Percentiles rank a stretch among this genome's conserved stretches.
Conservation (phyloP, 306 rosid genomes). For the barrel medic (Medicago truncatula) region DNA sequence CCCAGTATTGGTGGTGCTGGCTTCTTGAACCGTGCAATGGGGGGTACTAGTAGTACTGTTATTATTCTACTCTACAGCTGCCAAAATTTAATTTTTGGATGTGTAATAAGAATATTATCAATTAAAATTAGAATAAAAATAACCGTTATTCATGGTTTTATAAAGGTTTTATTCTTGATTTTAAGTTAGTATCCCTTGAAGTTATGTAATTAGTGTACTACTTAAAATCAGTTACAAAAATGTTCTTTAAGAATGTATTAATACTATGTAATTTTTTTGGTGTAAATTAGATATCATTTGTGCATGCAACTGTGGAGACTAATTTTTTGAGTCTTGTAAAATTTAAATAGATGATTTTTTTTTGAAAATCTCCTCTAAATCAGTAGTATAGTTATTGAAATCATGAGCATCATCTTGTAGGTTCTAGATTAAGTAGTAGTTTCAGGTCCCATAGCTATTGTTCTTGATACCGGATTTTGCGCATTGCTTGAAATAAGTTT, state of each 20-base stretch:
- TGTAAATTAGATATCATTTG: too few species aligned
- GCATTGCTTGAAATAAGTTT: too few species aligned
- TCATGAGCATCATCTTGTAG: too few species aligned
- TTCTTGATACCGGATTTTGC: too few species aligned
- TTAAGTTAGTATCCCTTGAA: neutral
- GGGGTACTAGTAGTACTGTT: constrained; percentile 30
- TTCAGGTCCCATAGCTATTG: too few species aligned
- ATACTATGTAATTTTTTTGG: too few species aligned
- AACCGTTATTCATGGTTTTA: neutral
- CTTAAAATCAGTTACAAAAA: constrained; percentile 1
- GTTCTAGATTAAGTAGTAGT: too few species aligned
- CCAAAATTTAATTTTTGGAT: neutral
- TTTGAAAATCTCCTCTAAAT: too few species aligned
- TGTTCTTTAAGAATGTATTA: neutral
- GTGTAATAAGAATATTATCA: neutral
- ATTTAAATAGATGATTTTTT: too few species aligned
- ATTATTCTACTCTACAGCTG: neutral
- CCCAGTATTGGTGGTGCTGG: constrained; percentile 36
- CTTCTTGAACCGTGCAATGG: constrained; percentile 45
- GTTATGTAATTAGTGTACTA: neutral
- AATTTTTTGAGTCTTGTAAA: too few species aligned
- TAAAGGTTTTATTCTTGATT: constrained; percentile 26
- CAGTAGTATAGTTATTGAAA: too few species aligned
- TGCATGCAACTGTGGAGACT: too few species aligned
- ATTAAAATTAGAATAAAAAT: neutral